A percentile compares a stretch with the other conserved stretches of the same genome.
Evolutionary conservation across 495 filamentous ascomycete genomes (phyloP).

Genomic region (Choiromyces venosus): DNA sequence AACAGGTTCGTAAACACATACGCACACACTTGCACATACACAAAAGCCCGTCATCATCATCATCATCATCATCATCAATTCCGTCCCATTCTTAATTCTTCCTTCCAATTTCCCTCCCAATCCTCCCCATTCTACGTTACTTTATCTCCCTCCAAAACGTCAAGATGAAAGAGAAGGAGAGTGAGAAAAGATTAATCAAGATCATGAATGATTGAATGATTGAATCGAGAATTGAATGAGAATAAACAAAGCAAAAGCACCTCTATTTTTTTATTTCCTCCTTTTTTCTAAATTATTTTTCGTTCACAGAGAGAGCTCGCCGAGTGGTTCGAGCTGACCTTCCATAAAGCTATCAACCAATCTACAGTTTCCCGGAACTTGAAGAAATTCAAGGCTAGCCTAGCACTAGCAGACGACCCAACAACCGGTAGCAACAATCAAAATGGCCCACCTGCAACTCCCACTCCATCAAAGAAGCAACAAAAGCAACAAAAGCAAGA

Average conservation of each 20-base stretch:
- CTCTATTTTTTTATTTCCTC: constrained; percentile 22
- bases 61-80: background rate
- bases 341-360: constrained; percentile 40
- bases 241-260: constrained; percentile 4
- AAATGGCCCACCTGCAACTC: background rate
- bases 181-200: background rate
- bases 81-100: background rate
- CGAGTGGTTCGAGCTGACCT: constrained; percentile 38
- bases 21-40: background rate
- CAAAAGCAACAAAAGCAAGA: background rate
- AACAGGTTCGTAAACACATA: constrained; percentile 34
- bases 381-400: constrained; percentile 40
- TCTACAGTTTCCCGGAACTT: constrained; percentile 40
- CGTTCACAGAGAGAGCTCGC: constrained; percentile 36
- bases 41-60: background rate
- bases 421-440: background rate
- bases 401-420: constrained; percentile 25
- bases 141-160: background rate
- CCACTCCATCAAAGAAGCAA: background rate
- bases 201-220: background rate
- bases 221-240: background rate
- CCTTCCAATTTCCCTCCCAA: background rate
- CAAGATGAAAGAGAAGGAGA: background rate
- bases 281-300: constrained; percentile 8
- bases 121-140: background rate